Evolutionary conservation across 345 rosid species (phyloP).

Genomic region (Brassica carinata): DNA sequence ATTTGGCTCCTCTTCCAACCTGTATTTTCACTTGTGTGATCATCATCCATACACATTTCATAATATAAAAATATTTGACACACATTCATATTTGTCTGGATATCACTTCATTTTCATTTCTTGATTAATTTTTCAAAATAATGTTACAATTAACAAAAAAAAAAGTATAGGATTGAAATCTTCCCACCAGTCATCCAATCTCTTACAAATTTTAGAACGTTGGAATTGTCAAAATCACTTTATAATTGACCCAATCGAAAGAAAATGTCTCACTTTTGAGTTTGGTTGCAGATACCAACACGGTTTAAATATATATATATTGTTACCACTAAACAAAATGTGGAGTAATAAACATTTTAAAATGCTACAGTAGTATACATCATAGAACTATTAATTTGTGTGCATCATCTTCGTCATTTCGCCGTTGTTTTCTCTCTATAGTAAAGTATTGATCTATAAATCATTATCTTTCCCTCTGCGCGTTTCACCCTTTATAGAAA

Average conservation of each 20-base stretch:
- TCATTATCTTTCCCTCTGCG: conserved; percentile 19
- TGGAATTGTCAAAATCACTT: neutral
- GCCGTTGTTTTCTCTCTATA: neutral
- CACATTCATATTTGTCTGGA: neutral
- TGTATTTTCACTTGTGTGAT: conserved; percentile 24
- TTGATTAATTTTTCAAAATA: neutral
- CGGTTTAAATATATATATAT: neutral
- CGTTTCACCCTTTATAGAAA: conserved; percentile 16
- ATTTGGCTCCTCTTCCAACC: conserved; percentile 38
- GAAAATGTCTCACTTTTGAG: neutral
- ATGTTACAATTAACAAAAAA: neutral
- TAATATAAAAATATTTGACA: neutral
- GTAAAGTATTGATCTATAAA: neutral
- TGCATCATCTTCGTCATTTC: conserved; percentile 8
- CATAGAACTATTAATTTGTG: neutral
- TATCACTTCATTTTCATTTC: neutral
- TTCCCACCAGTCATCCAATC: neutral
- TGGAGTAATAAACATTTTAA: neutral
- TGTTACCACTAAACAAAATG: neutral
- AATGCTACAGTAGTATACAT: neutral
- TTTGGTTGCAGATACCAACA: conserved; percentile 14
- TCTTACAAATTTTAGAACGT: neutral
- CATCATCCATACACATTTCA: conserved; percentile 2
- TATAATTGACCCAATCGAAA: neutral
- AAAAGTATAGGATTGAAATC: neutral